Evolutionary conservation across 1,284 basidiomycete species (phyloP).

Genomic region (Macrocystidia cucumis): DNA sequence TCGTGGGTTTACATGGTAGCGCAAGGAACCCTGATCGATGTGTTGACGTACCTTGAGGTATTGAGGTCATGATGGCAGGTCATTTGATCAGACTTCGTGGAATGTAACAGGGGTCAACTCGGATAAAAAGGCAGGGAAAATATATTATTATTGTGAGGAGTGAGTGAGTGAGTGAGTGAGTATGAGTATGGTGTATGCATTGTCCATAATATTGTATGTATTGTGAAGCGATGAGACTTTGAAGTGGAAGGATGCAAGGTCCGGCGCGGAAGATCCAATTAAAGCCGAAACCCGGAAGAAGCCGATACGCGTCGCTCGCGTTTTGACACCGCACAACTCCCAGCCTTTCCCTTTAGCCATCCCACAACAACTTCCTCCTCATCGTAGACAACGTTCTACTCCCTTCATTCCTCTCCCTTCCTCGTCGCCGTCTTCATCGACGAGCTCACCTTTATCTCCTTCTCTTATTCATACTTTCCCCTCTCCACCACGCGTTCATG

Average conservation of each 20-base stretch:
- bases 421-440: conserved; percentile 25
- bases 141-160: too few relatives aligned
- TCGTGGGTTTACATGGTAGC: conserved; percentile 14
- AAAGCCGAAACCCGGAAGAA: conserved; percentile 32
- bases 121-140: too few relatives aligned
- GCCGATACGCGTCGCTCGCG: conserved; percentile 47
- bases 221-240: too few relatives aligned
- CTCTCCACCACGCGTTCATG: conserved; percentile 42
- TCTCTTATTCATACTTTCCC: conserved; percentile 10
- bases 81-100: conserved; percentile 24
- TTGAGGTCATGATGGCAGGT: conserved; percentile 20
- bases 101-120: too few relatives aligned
- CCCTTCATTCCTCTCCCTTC: conserved; percentile 15
- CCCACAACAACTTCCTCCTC: conserved; percentile 17
- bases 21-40: conserved; percentile 10
- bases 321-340: conserved; percentile 32
- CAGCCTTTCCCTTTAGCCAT: conserved; percentile 22
- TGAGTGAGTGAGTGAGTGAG: too few relatives aligned
- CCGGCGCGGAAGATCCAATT: too few relatives aligned
- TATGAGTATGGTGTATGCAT: too few relatives aligned
- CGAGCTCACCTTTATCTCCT: conserved; percentile 20
- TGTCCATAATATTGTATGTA: too few relatives aligned
- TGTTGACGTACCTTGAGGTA: conserved; percentile 10
- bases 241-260: too few relatives aligned
- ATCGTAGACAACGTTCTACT: conserved; percentile 28